A percentile compares a stretch with the other conserved stretches of the same genome.
These are phyloP conservation scores for Neoarthrinium moseri DNA, from an alignment of 2,329 filamentous ascomycete species.

Conservation along the genomic window DNA sequence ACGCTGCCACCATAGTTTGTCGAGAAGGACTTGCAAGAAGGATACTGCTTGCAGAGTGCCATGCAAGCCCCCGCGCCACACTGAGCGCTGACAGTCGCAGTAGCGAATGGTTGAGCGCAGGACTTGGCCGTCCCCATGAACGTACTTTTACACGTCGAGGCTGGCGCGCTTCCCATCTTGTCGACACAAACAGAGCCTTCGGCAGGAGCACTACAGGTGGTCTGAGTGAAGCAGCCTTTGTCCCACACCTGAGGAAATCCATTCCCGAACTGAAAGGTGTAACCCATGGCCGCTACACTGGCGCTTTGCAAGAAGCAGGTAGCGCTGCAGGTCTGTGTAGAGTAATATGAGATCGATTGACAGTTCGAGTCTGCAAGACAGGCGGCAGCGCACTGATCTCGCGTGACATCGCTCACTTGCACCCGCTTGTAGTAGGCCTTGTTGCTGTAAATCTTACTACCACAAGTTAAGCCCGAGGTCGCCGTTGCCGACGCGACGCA, in stretches of 20 bases:
- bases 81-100: neutral
- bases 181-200: neutral
- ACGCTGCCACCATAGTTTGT: neutral
- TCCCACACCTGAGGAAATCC: neutral
- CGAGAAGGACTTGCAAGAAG: neutral
- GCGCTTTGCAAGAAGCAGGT: neutral
- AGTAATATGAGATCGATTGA: neutral
- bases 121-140: neutral
- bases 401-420: neutral
- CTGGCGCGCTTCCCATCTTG: neutral
- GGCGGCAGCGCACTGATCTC: neutral
- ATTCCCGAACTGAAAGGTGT: neutral
- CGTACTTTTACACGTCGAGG: neutral
- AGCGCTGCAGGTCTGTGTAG: neutral
- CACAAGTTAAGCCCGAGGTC: neutral
- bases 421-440: neutral
- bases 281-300: neutral
- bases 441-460: neutral
- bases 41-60: constrained; percentile 1
- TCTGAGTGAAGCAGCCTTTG: constrained; percentile 1
- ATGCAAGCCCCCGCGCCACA: neutral
- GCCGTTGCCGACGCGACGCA: neutral
- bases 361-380: neutral
- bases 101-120: neutral
- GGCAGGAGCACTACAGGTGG: neutral